Evolutionary conservation across 2,329 filamentous ascomycete species (phyloP).

Genomic region (Davidsoniella australis): DNA sequence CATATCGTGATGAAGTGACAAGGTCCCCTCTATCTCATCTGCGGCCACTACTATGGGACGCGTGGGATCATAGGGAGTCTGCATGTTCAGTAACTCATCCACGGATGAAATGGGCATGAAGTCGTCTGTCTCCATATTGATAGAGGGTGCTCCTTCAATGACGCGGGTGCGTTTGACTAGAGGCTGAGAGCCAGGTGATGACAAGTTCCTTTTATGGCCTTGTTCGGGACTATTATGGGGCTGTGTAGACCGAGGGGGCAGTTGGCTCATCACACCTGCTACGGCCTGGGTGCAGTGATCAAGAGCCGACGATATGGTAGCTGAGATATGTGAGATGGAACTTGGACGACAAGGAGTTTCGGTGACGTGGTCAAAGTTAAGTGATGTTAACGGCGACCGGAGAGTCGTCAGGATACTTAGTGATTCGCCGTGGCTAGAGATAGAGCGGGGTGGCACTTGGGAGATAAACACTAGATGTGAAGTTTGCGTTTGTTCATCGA

Average conservation of each 20-base stretch:
- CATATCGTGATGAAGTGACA: not conserved
- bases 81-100: slow-evolving; percentile 8
- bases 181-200: slow-evolving; percentile 8
- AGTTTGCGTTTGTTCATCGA: too few species aligned
- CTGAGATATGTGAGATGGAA: not conserved
- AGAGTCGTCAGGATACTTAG: slow-evolving; percentile 1
- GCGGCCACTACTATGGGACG: slow-evolving; percentile 10
- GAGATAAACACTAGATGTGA: slow-evolving; percentile 1
- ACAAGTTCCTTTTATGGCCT: slow-evolving; percentile 10
- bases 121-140: slow-evolving; percentile 10
- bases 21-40: slow-evolving; percentile 4
- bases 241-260: slow-evolving; percentile 2
- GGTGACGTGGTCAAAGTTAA: not conserved
- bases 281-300: not conserved
- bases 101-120: slow-evolving; percentile 8
- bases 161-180: slow-evolving; percentile 10
- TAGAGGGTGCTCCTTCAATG: not conserved
- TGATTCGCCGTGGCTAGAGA: not conserved
- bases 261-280: slow-evolving; percentile 4
- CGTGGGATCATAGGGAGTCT: slow-evolving; percentile 11
- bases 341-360: not conserved
- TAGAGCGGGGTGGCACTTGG: slow-evolving; percentile 1
- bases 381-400: slow-evolving; percentile 1
- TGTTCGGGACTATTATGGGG: slow-evolving; percentile 3
- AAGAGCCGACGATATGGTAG: not conserved